Evolutionary conservation across 768 basidiomycete species (phyloP).

Genomic region (Mycena rosella): DNA sequence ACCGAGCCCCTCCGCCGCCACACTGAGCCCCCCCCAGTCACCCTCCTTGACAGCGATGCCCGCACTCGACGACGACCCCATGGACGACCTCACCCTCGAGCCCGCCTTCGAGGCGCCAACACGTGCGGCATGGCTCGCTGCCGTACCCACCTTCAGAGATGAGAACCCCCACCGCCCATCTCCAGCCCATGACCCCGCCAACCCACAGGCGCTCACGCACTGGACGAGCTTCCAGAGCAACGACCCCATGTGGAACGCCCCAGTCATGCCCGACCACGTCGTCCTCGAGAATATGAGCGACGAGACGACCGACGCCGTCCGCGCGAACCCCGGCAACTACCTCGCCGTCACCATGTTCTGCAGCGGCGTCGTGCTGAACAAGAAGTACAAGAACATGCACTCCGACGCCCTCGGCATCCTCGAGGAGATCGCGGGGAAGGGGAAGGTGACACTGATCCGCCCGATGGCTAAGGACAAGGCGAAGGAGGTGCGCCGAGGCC

Average conservation of each 20-base stretch:
- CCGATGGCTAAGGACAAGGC: neutral
- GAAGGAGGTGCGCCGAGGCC: neutral
- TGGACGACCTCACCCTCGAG: too few species aligned
- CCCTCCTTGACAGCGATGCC: neutral
- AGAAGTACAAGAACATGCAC: constrained; percentile 46
- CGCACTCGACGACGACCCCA: neutral
- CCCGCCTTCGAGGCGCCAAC: neutral
- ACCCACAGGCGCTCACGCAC: neutral
- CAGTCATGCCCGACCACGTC: constrained; percentile 10
- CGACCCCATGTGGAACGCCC: neutral
- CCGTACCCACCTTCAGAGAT: neutral
- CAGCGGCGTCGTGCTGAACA: neutral
- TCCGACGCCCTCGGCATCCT: constrained; percentile 28
- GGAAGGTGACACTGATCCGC: neutral
- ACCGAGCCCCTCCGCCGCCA: too few species aligned
- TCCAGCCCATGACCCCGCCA: neutral
- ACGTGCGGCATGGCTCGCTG: neutral
- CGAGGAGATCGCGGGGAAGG: neutral
- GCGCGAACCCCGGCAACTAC: neutral
- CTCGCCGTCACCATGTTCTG: constrained; percentile 3
- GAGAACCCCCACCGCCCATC: constrained; percentile 3
- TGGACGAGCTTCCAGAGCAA: neutral
- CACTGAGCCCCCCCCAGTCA: neutral
- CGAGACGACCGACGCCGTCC: neutral
- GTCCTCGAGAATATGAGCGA: constrained; percentile 1